A percentile compares a stretch with the other conserved stretches of the same genome.
Conservation (phyloP, 2,329 filamentous ascomycete genomes). For the Penicillium psychrosexuale region DNA sequence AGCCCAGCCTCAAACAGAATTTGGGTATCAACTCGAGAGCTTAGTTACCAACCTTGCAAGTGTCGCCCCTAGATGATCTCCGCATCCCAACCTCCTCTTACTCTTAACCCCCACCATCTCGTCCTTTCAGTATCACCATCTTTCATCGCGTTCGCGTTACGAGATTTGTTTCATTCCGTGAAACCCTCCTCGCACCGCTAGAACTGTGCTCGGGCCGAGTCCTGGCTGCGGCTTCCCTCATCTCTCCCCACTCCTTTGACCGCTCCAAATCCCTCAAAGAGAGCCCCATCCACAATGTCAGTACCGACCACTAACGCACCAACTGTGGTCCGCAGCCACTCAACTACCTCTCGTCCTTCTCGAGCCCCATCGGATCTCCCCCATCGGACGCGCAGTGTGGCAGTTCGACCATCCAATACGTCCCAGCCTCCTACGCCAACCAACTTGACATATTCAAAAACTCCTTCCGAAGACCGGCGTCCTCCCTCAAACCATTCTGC, state of each 20-base stretch:
- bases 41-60: not conserved
- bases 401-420: slow-evolving; percentile 40
- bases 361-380: slow-evolving; percentile 43
- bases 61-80: slow-evolving; percentile 3
- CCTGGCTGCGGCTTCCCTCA: slow-evolving; percentile 12
- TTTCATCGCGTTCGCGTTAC: slow-evolving; percentile 5
- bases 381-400: slow-evolving; percentile 48
- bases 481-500: slow-evolving; percentile 47
- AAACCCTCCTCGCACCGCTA: slow-evolving; percentile 5
- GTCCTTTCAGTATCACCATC: not conserved
- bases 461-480: slow-evolving; percentile 46
- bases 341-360: slow-evolving; percentile 47
- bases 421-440: slow-evolving; percentile 34
- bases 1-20: slow-evolving; percentile 11
- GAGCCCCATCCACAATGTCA: slow-evolving; percentile 39
- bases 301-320: slow-evolving; percentile 47
- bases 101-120: slow-evolving; percentile 6
- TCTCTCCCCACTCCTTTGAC: slow-evolving; percentile 16
- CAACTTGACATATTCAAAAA: slow-evolving; percentile 37
- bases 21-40: slow-evolving; percentile 12
- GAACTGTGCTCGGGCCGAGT: slow-evolving; percentile 6
- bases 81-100: slow-evolving; percentile 12
- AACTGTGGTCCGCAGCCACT: slow-evolving; percentile 50
- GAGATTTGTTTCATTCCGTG: slow-evolving; percentile 1
- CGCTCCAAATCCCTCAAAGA: slow-evolving; percentile 5